Base-by-base conservation (phyloP, 805 yeast genomes). In the Spathaspora arborariae region DNA sequence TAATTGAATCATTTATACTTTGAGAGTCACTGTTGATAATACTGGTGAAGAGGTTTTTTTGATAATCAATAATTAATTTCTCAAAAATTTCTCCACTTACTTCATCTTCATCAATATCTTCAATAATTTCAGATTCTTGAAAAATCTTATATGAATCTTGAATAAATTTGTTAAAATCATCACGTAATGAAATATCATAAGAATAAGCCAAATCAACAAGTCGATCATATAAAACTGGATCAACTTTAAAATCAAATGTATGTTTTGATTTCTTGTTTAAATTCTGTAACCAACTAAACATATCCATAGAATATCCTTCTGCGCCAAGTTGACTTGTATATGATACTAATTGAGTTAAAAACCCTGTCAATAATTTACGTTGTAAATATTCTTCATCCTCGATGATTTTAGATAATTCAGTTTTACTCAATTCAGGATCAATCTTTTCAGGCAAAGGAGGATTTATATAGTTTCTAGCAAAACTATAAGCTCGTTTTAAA, bases 381-480 rank as follows among this genome's bases (percentile, higher is more conserved):
- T 87, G 92, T 27, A 85, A 64, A 47, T 74, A 76, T 6, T 75
- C 67, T 60, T 86, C 94, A 52, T 81, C 83, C 30, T 72, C 71
- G n/a, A 53, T 55, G 24, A 75, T 64, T 55, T 60, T 60, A 3
- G 68, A 54, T 41, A 78, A 51, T 33, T 75, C 77, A 5, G 63
- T 67, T 0, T 69, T 51, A 30, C 76, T 64, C 1, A 53, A 47
- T 3, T 43, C 71, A 56, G 45, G 62, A 56, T 11, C 82, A 70
- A 30, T 80, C 76, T 7, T 43, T 4, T 47, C 51, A 55, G 70
- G 68, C 74, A 84, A 58, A 73, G 65, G 61, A 2, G 65, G 64
- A 16, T 62, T 38, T 33, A 46, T 44, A 54, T 70, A 71, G 44
- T 88, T 60, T 85, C 81, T 64, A 11, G 74, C 64, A 57, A 85